Evolutionary conservation across 176 grass and related monocot genomes (phyloP), one percentile per base, ranked within the genome.

Genomic region (Oryza meridionalis): DNA sequence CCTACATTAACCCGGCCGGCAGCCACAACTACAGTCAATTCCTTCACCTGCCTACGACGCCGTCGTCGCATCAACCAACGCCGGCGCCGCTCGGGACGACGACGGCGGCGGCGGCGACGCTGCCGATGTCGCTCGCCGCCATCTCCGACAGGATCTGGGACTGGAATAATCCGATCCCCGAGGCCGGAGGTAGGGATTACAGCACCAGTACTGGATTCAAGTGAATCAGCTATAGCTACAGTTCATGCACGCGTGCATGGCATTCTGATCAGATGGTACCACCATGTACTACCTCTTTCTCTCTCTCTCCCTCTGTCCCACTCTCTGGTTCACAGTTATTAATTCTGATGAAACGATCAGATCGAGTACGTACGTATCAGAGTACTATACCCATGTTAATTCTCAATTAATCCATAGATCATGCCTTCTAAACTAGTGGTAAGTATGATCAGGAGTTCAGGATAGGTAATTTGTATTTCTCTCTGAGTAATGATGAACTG

Each of bases 61-160:
- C 67, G 7, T 0, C 81, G 59, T 51, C 72, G 70, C 87, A 43
- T 43, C 42, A 90, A 9, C 62, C 82, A 40, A 63, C 71, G n/a
- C 78, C 81, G 29, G 29, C 29, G 11, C 75, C 77, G 7, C 75
- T 89, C 61, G 87, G 58, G 25, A 49, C 46, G 46, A 46, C 38
- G 37, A 6, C 37, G 37, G 29, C 29, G 29, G 29, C 29, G 33
- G 6, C 45, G 45, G 13, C 45, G 45, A 64, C 87, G 42, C 58
- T 90, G 77, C 87, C 90, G n/a, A 58, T 92, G 77, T 81, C 92
- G 7, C 76, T 93, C 76, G 75, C 89, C 0, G 47, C 91, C 67
- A 76, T 93, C 84, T 90, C 95, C 8, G 92, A 98, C 84, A 95
- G 90, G 87, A 94, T 98, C 63, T 98, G 92, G 96, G 96, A 95